Evolutionary conservation across 768 basidiomycete species (phyloP).

Genomic region (Trametes cinnabarina): DNA sequence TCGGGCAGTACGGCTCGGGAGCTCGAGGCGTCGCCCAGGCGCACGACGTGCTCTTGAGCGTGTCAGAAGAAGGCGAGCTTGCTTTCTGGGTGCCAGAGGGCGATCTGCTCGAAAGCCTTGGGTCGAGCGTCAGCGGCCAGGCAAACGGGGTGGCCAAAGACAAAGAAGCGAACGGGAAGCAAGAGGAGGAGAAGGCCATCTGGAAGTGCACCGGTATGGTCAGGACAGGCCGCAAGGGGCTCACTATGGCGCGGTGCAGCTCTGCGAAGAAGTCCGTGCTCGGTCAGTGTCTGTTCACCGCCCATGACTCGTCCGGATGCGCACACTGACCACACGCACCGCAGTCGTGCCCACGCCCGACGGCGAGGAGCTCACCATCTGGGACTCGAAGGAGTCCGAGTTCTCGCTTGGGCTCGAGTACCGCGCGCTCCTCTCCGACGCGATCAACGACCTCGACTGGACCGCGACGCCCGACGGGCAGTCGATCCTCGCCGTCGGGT

Average conservation of each 20-base stretch:
- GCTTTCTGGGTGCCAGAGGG: constrained; percentile 78
- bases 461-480: constrained; percentile 86
- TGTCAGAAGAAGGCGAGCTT: constrained; percentile 75
- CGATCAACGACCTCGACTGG: constrained; percentile 87
- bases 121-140: background rate
- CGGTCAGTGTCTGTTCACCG: constrained; percentile 44
- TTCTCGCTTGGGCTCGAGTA: constrained; percentile 90
- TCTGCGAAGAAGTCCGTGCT: constrained; percentile 90
- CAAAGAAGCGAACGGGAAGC: background rate
- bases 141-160: background rate
- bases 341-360: constrained; percentile 59
- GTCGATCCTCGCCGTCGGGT: constrained; percentile 90
- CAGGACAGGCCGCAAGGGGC: constrained; percentile 61
- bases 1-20: constrained; percentile 26
- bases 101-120: background rate
- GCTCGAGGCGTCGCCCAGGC: constrained; percentile 23
- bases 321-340: background rate
- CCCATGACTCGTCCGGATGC: background rate
- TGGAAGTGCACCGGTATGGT: constrained; percentile 78
- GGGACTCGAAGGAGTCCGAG: constrained; percentile 94
- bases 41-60: constrained; percentile 76
- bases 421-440: constrained; percentile 55
- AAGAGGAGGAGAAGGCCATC: background rate
- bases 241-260: constrained; percentile 79
- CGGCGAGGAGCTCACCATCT: constrained; percentile 85